Conservation (phyloP, 2,329 filamentous ascomycete genomes). For the Chrysosphaeria jannelii region DNA sequence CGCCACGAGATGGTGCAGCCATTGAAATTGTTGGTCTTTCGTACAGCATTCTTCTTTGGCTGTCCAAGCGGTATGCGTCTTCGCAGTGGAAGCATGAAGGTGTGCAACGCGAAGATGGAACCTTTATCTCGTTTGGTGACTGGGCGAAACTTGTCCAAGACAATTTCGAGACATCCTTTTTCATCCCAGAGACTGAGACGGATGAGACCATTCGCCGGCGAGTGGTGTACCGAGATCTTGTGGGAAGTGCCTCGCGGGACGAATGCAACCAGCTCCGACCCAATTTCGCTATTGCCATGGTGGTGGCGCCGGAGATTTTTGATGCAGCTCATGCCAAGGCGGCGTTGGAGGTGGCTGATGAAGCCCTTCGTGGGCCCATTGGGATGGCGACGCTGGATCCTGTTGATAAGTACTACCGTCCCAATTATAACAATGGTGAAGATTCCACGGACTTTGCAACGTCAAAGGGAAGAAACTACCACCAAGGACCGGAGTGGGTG, state of each 20-base stretch:
- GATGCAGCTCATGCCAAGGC: constrained; percentile 45
- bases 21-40: constrained; percentile 83
- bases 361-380: constrained; percentile 50
- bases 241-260: constrained; percentile 78
- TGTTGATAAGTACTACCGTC: constrained; percentile 70
- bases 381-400: constrained; percentile 95
- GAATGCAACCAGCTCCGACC: constrained; percentile 90
- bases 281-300: constrained; percentile 91
- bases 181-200: constrained; percentile 46
- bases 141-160: constrained; percentile 58
- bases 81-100: constrained; percentile 44
- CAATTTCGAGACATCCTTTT: constrained; percentile 86
- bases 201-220: constrained; percentile 57
- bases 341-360: constrained; percentile 55
- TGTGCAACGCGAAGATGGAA: constrained; percentile 33
- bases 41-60: constrained; percentile 71
- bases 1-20: constrained; percentile 84
- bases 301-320: constrained; percentile 72
- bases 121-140: constrained; percentile 33
- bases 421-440: constrained; percentile 84
- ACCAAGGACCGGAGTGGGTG: constrained; percentile 92
- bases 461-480: constrained; percentile 85
- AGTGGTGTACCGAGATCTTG: constrained; percentile 94
- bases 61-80: constrained; percentile 31
- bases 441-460: constrained; percentile 79